Evolutionary conservation across 2,329 filamentous ascomycete species (phyloP).

Genomic region (Aspergillus sp.): DNA sequence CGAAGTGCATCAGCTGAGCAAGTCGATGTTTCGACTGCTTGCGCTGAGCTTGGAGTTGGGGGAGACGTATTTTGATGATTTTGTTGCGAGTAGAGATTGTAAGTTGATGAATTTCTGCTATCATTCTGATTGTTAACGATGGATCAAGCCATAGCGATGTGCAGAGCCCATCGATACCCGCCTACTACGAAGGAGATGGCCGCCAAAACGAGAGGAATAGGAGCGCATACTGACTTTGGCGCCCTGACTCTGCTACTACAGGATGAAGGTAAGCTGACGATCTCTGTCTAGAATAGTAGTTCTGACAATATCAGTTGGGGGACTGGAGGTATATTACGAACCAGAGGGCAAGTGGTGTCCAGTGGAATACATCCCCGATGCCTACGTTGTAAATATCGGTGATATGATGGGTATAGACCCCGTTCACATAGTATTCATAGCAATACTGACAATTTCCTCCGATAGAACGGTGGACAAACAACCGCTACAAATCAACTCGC

Average conservation of each 20-base stretch:
- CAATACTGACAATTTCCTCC: too few species aligned
- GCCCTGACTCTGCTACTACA: conserved; percentile 1
- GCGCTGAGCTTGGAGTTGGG: neutral
- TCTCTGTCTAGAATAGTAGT: neutral
- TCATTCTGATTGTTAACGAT: neutral
- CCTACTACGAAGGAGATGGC: neutral
- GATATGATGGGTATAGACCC: neutral
- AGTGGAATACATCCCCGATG: neutral
- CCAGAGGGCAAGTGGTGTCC: neutral
- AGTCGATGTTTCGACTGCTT: conserved; percentile 2
- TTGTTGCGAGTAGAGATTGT: neutral
- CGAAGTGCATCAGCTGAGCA: neutral
- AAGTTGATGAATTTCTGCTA: neutral
- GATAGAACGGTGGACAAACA: conserved; percentile 1
- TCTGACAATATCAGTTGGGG: neutral
- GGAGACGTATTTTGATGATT: conserved; percentile 3
- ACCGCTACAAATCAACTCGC: conserved; percentile 5
- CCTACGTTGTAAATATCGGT: conserved; percentile 2
- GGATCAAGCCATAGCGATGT: neutral
- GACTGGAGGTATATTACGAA: conserved; percentile 2
- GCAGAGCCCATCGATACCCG: neutral
- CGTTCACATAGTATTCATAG: neutral
- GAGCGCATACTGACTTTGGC: conserved; percentile 2
- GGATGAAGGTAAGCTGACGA: neutral
- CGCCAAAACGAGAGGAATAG: neutral